These are phyloP conservation scores for Diaporthe citri DNA, from an alignment of 2,329 filamentous ascomycete species.

Conservation along the genomic window DNA sequence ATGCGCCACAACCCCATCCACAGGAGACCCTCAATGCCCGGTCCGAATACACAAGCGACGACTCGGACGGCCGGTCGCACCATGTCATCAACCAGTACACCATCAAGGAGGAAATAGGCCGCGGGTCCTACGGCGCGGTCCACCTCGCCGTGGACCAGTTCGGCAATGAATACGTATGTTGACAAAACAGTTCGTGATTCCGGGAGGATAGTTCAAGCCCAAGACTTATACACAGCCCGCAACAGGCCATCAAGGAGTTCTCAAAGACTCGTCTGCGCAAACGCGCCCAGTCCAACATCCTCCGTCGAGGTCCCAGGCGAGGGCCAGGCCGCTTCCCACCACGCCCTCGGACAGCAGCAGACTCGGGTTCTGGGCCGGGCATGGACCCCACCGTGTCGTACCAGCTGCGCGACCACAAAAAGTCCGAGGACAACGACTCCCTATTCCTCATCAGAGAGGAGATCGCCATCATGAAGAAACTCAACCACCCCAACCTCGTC, in stretches of 20 bases:
- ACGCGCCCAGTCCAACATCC: constrained; percentile 88
- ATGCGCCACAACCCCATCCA: neutral
- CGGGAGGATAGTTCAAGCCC: neutral
- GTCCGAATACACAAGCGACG: constrained; percentile 87
- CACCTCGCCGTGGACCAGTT: constrained; percentile 92
- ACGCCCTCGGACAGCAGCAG: constrained; percentile 45
- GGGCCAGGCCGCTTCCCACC: constrained; percentile 53
- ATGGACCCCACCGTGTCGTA: constrained; percentile 44
- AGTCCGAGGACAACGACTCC: constrained; percentile 75
- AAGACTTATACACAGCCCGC: constrained; percentile 26
- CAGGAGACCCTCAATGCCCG: constrained; percentile 93
- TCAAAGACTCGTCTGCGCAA: constrained; percentile 92
- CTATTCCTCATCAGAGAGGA: constrained; percentile 93
- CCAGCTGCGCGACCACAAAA: constrained; percentile 56
- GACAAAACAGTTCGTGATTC: neutral
- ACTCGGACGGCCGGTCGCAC: constrained; percentile 83
- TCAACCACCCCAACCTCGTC: constrained; percentile 95
- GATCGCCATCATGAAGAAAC: constrained; percentile 99
- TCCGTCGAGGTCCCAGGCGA: constrained; percentile 67
- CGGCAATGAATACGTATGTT: constrained; percentile 89
- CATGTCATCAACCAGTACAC: constrained; percentile 95
- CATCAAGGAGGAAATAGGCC: constrained; percentile 95
- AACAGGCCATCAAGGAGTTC: constrained; percentile 95
- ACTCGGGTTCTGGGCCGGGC: constrained; percentile 41
- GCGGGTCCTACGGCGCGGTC: constrained; percentile 94